Evolutionary conservation across 1,284 basidiomycete genomes (phyloP), one percentile per base, ranked within the genome.

Genomic region (Exobasidium cylindrosporum): DNA sequence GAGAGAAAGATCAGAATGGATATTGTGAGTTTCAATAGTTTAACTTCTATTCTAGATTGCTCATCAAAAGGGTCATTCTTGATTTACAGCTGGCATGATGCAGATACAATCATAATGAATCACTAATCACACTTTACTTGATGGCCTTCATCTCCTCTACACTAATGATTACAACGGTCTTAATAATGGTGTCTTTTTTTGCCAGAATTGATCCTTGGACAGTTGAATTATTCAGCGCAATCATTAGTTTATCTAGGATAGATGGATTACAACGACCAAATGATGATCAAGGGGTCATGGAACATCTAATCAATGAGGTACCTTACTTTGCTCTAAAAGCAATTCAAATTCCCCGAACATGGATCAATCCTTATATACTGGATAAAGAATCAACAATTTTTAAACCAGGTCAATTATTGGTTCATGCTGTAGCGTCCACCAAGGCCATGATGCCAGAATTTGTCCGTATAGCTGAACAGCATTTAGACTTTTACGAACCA

Each of bases 31-130:
- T n/a, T n/a, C n/a, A n/a, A n/a, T n/a, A n/a, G 35, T 43, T 43
- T 43, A 10, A 10, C 35, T 10, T 43, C n/a, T 43, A 10, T 43
- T 43, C 10, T 10, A 43, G n/a, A 43, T 43, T n/a, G 35, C n/a
- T 43, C 35, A n/a, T n/a, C n/a, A n/a, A n/a, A 43, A 43, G 10
- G 35, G 10, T 43, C 35, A 43, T 43, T 43, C 10, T 10, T 43
- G 35, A 43, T 43, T 43, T n/a, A 43, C 35, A 43, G 35, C 17
- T 17, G 17, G 24, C 46, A 47, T 21, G 46, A 47, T 21, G 46
- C 46, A 47, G 46, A 47, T 24, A 47, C 24, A 26, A 21, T 47
- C 46, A 47, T 47, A 6, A 47, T 47, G 46, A 47, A 47, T 24
- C 46, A 7, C 46, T 10, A 6, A 7, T 13, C 21, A 47, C 6